Evolutionary conservation across 306 rosid genomes (phyloP), one percentile per base, ranked within the genome.

Genomic region (Crataegus laevigata): DNA sequence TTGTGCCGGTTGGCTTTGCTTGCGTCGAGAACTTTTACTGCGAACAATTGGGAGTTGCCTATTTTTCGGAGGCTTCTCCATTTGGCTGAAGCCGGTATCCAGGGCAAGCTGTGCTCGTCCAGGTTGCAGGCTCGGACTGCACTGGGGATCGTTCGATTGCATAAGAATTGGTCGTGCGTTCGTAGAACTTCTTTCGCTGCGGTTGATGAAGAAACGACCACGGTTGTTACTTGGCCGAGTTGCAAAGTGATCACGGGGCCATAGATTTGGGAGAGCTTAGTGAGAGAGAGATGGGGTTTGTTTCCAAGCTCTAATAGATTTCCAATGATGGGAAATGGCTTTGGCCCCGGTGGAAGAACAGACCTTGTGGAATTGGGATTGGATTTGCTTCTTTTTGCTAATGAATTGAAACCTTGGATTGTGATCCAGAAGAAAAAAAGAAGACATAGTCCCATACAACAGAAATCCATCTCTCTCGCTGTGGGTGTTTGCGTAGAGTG

Each of bases 271-370:
- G 68, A 32, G 26, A 32, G 45, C 68, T 64, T 64, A 3, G 45
- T 32, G 3, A 64, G 13, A 12, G 43, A 64, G 7, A 30, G 1
- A 13, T 8, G 68, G 25, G 68, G 68, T 64, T 64, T 64, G 68
- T 29, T 18, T 4, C 68, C 68, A 32, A 86, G 71, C 34, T 83
- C 78, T 10, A 85, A 63, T 3, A 86, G 82, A 69, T 86, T 90
- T 24, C 92, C 90, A 0, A 84, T 77, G 54, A 90, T 5, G 6
- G 92, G 89, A 9, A 63, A 71, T 3, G 85, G 77, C 4, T 36
- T 83, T 19, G 87, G 94, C 8, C 91, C 94, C 1, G 89, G 90
- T 17, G 91, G 91, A 3, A 85, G 85, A 0, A 47, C 60, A 21
- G 2, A 40, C 50, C 42, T 14, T 30, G 11, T 21, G 22, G 50